Conservation (phyloP, 2,329 filamentous ascomycete species). For the Beauveria bassiana region DNA sequence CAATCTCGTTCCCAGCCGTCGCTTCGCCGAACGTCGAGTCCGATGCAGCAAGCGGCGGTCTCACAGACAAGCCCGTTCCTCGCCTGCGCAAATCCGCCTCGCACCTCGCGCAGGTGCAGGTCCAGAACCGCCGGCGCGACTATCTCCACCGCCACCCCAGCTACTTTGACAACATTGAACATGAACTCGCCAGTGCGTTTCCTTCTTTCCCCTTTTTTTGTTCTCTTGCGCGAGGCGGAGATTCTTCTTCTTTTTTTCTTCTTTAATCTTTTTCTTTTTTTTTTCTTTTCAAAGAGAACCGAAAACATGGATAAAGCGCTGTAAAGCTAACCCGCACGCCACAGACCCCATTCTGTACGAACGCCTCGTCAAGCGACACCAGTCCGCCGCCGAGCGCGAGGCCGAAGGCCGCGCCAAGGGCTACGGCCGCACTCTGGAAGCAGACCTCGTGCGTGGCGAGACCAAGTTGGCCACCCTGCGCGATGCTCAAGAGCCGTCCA, state of each 20-base stretch:
- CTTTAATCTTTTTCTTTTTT: too few species aligned
- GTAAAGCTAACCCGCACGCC: background rate
- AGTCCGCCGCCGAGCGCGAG: conserved; percentile 64
- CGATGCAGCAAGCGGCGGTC: background rate
- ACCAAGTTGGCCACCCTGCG: conserved; percentile 55
- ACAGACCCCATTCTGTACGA: conserved; percentile 76
- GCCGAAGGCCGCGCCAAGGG: conserved; percentile 66
- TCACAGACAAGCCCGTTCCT: conserved; percentile 32
- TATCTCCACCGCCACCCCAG: conserved; percentile 66
- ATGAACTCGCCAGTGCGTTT: conserved; percentile 44
- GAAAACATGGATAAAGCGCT: background rate
- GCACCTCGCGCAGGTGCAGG: conserved; percentile 39
- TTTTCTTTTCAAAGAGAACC: too few species aligned
- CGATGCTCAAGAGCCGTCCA: conserved; percentile 26
- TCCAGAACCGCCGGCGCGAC: conserved; percentile 70
- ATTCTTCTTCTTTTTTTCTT: too few species aligned
- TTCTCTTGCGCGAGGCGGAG: too few species aligned
- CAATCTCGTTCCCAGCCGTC: background rate
- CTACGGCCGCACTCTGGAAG: conserved; percentile 70
- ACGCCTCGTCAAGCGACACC: conserved; percentile 67
- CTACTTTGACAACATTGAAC: conserved; percentile 56
- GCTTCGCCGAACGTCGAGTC: too few species aligned
- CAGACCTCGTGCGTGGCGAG: conserved; percentile 69
- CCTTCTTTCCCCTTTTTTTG: too few species aligned
- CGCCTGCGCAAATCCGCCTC: conserved; percentile 35